These are phyloP conservation scores for Cyamopsis tetragonoloba DNA, from an alignment of 306 rosid species.

Conservation along the genomic window DNA sequence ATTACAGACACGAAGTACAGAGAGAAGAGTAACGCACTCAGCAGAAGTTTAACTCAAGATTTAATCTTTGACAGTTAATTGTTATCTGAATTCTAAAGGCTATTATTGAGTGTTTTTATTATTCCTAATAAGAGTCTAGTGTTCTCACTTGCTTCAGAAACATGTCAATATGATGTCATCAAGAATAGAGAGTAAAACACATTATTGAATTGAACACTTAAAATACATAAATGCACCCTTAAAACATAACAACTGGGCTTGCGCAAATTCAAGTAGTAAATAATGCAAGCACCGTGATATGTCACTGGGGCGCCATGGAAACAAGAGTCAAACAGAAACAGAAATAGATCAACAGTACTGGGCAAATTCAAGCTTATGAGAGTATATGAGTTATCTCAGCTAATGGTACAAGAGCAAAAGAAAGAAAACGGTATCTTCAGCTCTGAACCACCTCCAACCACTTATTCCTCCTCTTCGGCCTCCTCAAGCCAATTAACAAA, in stretches of 20 bases:
- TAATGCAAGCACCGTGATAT: slow-evolving; percentile 15
- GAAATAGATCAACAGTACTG: slow-evolving; percentile 14
- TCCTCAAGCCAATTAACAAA: slow-evolving; percentile 99
- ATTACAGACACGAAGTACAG: too few species aligned
- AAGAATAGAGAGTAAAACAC: not conserved
- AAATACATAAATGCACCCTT: slow-evolving; percentile 9
- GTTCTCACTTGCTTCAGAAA: too few species aligned
- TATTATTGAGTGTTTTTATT: too few species aligned
- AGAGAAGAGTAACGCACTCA: too few species aligned
- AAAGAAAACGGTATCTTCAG: slow-evolving; percentile 8
- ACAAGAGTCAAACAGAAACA: slow-evolving; percentile 10
- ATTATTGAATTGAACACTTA: slow-evolving; percentile 19
- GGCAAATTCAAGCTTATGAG: slow-evolving; percentile 13
- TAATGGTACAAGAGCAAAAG: not conserved
- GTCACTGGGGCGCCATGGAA: not conserved
- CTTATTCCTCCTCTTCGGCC: slow-evolving; percentile 96
- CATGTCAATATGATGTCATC: not conserved
- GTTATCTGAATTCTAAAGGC: too few species aligned
- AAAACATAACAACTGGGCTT: slow-evolving; percentile 16
- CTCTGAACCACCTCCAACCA: slow-evolving; percentile 9
- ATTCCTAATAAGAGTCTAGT: too few species aligned
- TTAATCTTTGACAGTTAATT: too few species aligned
- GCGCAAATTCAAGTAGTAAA: too few species aligned
- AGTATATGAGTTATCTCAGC: slow-evolving; percentile 32
- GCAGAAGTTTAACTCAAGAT: too few species aligned